Evolutionary conservation across 2,329 filamentous ascomycete genomes (phyloP).

Genomic region (Knufia fluminis): DNA sequence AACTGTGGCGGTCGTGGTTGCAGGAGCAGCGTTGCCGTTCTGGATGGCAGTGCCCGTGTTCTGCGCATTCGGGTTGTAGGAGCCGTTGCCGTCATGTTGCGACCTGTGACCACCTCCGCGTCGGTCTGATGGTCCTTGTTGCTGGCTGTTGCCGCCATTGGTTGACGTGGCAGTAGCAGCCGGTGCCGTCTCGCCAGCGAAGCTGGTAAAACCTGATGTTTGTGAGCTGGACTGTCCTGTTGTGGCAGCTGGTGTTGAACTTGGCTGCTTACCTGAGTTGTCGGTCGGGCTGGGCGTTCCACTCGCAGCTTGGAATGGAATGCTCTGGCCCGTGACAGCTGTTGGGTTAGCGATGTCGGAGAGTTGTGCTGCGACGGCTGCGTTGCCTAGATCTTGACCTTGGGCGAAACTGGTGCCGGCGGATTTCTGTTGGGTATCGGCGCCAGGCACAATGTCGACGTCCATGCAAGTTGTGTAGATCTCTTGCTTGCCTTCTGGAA

Average conservation of each 20-base stretch:
- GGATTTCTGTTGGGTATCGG: conserved; percentile 13
- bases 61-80: neutral
- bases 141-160: neutral
- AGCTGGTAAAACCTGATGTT: conserved; percentile 1
- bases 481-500: conserved; percentile 37
- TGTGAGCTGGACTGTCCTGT: neutral
- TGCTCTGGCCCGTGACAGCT: conserved; percentile 12
- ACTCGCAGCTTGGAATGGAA: conserved; percentile 16
- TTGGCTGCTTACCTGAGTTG: conserved; percentile 2
- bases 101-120: neutral
- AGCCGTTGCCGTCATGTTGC: neutral
- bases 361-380: conserved; percentile 33
- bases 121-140: neutral
- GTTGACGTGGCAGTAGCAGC: neutral
- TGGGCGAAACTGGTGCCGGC: conserved; percentile 23
- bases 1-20: conserved; percentile 1
- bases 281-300: neutral
- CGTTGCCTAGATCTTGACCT: conserved; percentile 31
- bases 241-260: neutral
- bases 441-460: conserved; percentile 31
- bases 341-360: conserved; percentile 26
- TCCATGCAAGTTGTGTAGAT: conserved; percentile 44
- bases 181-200: neutral
- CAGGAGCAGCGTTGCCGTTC: neutral
- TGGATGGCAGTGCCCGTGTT: neutral